A percentile compares a stretch with the other conserved stretches of the same genome.
phyloP scores from a whole-genome alignment of 2,329 filamentous ascomycete species.

The Alternaria ethzedia region DNA sequence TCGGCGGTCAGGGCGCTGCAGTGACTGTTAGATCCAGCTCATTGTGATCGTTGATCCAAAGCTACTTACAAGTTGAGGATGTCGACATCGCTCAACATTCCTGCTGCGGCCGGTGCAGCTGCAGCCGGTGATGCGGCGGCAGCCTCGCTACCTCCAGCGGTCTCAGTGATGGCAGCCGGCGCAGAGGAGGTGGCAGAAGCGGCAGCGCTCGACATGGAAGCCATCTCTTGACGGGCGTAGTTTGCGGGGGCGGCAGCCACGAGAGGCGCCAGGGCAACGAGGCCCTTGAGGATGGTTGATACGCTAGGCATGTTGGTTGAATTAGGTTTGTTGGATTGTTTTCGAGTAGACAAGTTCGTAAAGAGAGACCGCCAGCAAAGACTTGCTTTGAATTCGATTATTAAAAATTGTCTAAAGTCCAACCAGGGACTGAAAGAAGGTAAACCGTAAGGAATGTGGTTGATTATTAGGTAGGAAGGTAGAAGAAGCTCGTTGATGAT shows the following conservation, averaged over 20 bases:
- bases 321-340: slow-evolving; percentile 39
- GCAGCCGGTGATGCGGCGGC: slow-evolving; percentile 24
- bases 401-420: slow-evolving; percentile 47
- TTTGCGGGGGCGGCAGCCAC: slow-evolving; percentile 41
- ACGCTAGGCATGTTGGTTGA: slow-evolving; percentile 47
- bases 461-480: slow-evolving; percentile 45
- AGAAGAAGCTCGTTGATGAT: slow-evolving; percentile 44
- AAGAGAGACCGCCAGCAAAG: slow-evolving; percentile 46
- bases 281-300: slow-evolving; percentile 43
- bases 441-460: slow-evolving; percentile 46
- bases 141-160: slow-evolving; percentile 16
- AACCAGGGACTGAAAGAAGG: slow-evolving; percentile 49
- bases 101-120: slow-evolving; percentile 29
- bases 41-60: slow-evolving; percentile 11
- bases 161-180: slow-evolving; percentile 20
- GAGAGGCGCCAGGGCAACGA: slow-evolving; percentile 45
- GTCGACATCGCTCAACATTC: slow-evolving; percentile 56
- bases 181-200: slow-evolving; percentile 1
- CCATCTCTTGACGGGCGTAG: slow-evolving; percentile 29
- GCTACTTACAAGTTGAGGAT: slow-evolving; percentile 60
- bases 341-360: slow-evolving; percentile 21
- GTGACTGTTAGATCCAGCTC: slow-evolving; percentile 37
- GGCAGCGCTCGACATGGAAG: slow-evolving; percentile 3
- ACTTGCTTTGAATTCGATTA: slow-evolving; percentile 46
- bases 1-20: slow-evolving; percentile 74